Evolutionary conservation across 2,329 filamentous ascomycete genomes (phyloP).

Genomic region (Fragosphaeria purpurea): DNA sequence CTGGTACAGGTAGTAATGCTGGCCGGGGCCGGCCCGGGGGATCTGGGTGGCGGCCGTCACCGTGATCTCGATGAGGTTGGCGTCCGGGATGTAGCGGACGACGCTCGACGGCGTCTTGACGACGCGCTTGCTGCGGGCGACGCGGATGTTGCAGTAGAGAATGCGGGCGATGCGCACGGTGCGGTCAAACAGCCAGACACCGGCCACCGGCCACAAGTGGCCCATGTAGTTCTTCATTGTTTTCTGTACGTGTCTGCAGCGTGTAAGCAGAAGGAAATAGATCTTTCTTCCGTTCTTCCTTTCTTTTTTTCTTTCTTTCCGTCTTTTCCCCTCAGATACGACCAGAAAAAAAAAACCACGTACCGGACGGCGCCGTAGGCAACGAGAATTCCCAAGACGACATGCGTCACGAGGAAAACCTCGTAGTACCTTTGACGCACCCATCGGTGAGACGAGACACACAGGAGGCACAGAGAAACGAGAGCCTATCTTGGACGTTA

Average conservation of each 20-base stretch:
- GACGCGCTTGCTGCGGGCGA: conserved; percentile 1
- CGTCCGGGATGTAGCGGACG: not conserved
- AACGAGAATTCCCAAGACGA: conserved; percentile 28
- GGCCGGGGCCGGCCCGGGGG: conserved; percentile 24
- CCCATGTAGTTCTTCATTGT: conserved; percentile 1
- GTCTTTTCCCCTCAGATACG: not conserved
- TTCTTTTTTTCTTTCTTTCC: not conserved
- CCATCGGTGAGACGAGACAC: conserved; percentile 39
- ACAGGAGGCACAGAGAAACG: conserved; percentile 31
- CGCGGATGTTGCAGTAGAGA: conserved; percentile 26
- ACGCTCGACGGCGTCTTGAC: not conserved
- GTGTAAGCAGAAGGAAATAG: not conserved
- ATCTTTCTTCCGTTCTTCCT: too few species aligned
- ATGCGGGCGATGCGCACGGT: conserved; percentile 29
- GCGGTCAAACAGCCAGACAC: conserved; percentile 9
- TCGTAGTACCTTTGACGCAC: conserved; percentile 42
- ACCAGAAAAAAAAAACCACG: not conserved
- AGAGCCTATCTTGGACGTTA: conserved; percentile 6
- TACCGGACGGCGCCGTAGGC: conserved; percentile 21
- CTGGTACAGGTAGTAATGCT: conserved; percentile 33
- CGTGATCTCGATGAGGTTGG: not conserved
- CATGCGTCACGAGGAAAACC: conserved; percentile 32
- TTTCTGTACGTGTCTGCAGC: not conserved
- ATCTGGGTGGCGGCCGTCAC: not conserved
- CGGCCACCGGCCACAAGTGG: conserved; percentile 5